Percentiles rank a stretch among this genome's conserved stretches.
Conservation (phyloP, 345 rosid genomes). For the Hibiscus mutabilis region DNA sequence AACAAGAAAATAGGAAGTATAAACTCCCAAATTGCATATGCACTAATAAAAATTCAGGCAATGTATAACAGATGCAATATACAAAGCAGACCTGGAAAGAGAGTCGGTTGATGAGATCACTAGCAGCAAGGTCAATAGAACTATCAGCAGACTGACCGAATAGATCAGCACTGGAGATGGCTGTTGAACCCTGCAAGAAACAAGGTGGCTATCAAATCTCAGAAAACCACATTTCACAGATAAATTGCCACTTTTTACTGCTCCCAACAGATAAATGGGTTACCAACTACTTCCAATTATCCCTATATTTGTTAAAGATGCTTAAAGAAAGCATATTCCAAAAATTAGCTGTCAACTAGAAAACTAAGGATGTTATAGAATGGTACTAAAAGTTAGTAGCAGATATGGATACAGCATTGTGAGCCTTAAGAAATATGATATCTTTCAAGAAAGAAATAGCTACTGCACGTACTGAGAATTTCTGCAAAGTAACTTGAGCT, state of each 20-base stretch:
- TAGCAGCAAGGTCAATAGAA: constrained; percentile 61
- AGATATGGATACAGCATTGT: too few relatives aligned
- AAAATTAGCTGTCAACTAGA: background rate
- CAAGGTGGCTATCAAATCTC: background rate
- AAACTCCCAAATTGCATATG: background rate
- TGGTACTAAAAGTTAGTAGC: background rate
- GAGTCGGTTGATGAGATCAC: constrained; percentile 77
- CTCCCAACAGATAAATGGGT: background rate
- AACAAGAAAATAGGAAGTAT: background rate
- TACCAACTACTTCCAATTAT: background rate
- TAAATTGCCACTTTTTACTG: background rate
- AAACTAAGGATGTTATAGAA: background rate
- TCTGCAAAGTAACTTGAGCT: constrained; percentile 78
- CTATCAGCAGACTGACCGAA: constrained; percentile 55
- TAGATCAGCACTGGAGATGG: constrained; percentile 95
- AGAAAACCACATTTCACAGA: background rate
- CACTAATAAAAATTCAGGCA: background rate
- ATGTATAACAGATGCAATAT: background rate
- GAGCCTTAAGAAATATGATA: background rate
- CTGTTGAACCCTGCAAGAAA: constrained; percentile 61
- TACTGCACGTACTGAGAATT: constrained; percentile 65
- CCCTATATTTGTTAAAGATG: background rate
- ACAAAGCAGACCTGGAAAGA: constrained; percentile 70
- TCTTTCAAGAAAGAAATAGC: constrained; percentile 2
- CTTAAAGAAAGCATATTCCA: background rate